Evolutionary conservation across 2,329 filamentous ascomycete species (phyloP), one percentile per base, ranked within the genome.

Genomic region (Ophiocordyceps camponoti-saundersi): DNA sequence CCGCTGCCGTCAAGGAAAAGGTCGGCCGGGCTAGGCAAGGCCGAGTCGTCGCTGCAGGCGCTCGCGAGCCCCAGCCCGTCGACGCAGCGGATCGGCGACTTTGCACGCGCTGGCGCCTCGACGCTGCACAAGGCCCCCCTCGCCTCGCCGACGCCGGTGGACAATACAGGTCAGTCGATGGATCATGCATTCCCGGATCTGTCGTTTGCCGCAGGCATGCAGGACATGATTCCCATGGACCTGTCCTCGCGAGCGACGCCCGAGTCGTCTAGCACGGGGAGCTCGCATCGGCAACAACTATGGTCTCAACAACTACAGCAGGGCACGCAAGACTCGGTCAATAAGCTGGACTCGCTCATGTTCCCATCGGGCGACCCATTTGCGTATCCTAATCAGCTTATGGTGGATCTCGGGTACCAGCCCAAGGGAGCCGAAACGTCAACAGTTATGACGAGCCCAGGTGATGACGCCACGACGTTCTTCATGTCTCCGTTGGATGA

Each of bases 321-420:
- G 3, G 52, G 55, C 46, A 46, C 57, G 50, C 49, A 63, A 44
- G 74, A 67, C 53, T 65, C 67, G 5, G 66, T 88, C 16, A 75
- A 82, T 52, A 83, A 85, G 57, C 71, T 89, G 7, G 81, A 81
- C 49, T 77, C 80, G 3, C 77, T 89, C 65, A 88, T 90, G 81
- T 90, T 90, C 56, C 80, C 83, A 1, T 82, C 82, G 0, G 73
- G 77, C 32, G 84, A 90, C 55, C 83, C 85, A 0, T 82, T 90
- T 51, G 82, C 80, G 0, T 92, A 90, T 55, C 84, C 83, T 0
- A 86, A 82, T 55, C 82, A 86, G 52, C 79, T 82, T 0, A 77
- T 82, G 67, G 79, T 82, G 66, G 70, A 77, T 53, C 67, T 75
- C 40, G 69, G 69, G 11, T 66, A 61, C 53, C 62, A 63, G 23